phyloP scores from a whole-genome alignment of 2,329 filamentous ascomycete genomes.

The Ophiobolus disseminans region DNA sequence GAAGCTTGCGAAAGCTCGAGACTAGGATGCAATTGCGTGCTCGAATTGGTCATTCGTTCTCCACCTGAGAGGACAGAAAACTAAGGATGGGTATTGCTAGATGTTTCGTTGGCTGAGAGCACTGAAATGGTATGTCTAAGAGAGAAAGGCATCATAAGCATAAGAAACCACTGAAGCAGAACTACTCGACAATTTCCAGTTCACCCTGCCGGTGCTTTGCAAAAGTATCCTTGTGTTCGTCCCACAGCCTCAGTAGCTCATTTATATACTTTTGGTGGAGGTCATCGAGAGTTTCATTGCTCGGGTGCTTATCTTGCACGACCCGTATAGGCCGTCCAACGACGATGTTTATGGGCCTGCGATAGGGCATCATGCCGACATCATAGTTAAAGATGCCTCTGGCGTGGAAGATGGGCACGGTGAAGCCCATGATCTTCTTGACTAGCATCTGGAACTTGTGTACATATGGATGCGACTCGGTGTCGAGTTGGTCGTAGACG shows the following conservation, averaged over 20 bases:
- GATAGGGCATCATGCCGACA: slow-evolving; percentile 93
- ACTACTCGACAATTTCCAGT: slow-evolving; percentile 68
- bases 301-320: slow-evolving; percentile 67
- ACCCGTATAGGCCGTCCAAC: slow-evolving; percentile 83
- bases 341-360: slow-evolving; percentile 85
- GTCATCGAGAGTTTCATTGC: slow-evolving; percentile 77
- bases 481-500: slow-evolving; percentile 87
- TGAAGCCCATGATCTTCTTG: slow-evolving; percentile 89
- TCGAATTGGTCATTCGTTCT: slow-evolving; percentile 4
- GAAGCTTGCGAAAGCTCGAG: slow-evolving; percentile 8
- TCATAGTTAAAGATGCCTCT: slow-evolving; percentile 97
- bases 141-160: background rate
- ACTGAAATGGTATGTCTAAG: background rate
- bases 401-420: slow-evolving; percentile 87
- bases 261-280: slow-evolving; percentile 80
- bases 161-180: background rate
- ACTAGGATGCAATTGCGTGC: slow-evolving; percentile 16
- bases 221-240: slow-evolving; percentile 80
- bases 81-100: background rate
- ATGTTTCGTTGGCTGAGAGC: background rate
- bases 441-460: slow-evolving; percentile 82
- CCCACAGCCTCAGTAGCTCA: slow-evolving; percentile 77
- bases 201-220: slow-evolving; percentile 68
- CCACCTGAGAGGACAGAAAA: background rate
- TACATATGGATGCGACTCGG: slow-evolving; percentile 77